These are phyloP conservation scores for Ilyonectria robusta DNA, from an alignment of 2,329 filamentous ascomycete genomes.

Conservation along the genomic window DNA sequence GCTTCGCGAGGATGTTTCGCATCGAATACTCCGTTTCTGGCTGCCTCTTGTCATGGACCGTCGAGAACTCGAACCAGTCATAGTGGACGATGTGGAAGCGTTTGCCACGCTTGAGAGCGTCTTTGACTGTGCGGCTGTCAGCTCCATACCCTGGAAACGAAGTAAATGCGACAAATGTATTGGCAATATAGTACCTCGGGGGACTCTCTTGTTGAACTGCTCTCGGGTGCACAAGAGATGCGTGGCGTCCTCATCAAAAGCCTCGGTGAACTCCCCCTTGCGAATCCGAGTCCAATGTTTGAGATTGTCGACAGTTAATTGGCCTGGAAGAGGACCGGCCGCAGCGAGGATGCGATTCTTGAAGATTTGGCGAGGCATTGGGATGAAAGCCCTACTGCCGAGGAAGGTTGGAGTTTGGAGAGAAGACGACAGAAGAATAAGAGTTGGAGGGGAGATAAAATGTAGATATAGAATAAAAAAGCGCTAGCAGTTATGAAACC, in stretches of 20 bases:
- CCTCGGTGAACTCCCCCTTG: constrained; percentile 69
- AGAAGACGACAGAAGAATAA: background rate
- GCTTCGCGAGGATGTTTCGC: constrained; percentile 47
- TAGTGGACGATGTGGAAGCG: constrained; percentile 59
- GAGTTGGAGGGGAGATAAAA: background rate
- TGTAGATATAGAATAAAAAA: background rate
- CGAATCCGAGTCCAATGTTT: constrained; percentile 75
- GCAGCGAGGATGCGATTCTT: constrained; percentile 67
- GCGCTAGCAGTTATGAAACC: background rate
- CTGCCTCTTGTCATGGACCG: constrained; percentile 49
- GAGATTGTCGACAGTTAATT: constrained; percentile 68
- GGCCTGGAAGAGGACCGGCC: constrained; percentile 69
- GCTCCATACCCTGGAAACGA: background rate
- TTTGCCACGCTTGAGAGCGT: constrained; percentile 54
- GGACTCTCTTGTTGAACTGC: constrained; percentile 66
- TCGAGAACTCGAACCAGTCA: constrained; percentile 69
- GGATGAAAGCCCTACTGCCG: background rate
- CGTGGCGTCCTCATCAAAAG: constrained; percentile 71
- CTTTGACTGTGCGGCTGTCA: constrained; percentile 51
- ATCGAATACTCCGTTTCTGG: constrained; percentile 61
- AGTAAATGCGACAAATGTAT: background rate
- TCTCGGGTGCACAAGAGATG: constrained; percentile 79
- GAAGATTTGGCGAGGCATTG: constrained; percentile 62
- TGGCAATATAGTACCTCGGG: constrained; percentile 51
- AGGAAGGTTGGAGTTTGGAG: background rate